phyloP scores from a whole-genome alignment of 2,329 filamentous ascomycete species.

The Fusarium napiforme region DNA sequence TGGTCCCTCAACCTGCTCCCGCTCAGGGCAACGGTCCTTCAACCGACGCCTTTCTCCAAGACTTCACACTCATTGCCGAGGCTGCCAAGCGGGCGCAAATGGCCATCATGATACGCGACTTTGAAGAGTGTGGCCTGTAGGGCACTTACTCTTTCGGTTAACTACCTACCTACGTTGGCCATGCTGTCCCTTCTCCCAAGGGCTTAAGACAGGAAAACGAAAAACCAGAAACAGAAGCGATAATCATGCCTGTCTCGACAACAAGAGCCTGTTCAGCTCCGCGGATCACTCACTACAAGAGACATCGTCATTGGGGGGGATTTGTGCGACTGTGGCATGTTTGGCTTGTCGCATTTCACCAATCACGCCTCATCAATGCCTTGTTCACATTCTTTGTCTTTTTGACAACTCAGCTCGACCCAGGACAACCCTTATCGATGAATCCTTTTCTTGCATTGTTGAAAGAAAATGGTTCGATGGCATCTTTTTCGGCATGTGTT shows the following conservation, averaged over 20 bases:
- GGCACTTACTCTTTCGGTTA: background rate
- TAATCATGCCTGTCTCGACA: background rate
- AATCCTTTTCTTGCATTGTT: conserved; percentile 11
- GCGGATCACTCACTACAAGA: conserved; percentile 13
- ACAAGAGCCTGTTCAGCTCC: background rate
- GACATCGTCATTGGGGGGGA: background rate
- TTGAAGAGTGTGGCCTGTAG: conserved; percentile 76
- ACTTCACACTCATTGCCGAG: conserved; percentile 89
- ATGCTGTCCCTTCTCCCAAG: background rate
- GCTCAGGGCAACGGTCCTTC: conserved; percentile 52
- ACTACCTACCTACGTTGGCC: background rate
- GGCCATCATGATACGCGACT: conserved; percentile 86
- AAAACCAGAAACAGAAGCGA: background rate
- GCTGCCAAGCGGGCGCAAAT: conserved; percentile 94
- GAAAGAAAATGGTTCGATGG: conserved; percentile 36
- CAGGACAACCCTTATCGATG: conserved; percentile 10
- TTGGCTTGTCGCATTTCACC: conserved; percentile 12
- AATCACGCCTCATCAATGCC: conserved; percentile 6
- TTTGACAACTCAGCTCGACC: conserved; percentile 12
- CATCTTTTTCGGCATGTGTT: conserved; percentile 28
- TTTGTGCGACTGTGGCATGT: conserved; percentile 25
- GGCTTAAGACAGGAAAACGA: background rate
- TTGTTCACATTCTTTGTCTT: conserved; percentile 24
- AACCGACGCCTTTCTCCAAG: conserved; percentile 74
- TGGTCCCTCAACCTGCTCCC: conserved; percentile 41